Evolutionary conservation across 1,284 basidiomycete species (phyloP), one percentile per base, ranked within the genome.

Genomic region (Cutaneotrichosporon mucoides): DNA sequence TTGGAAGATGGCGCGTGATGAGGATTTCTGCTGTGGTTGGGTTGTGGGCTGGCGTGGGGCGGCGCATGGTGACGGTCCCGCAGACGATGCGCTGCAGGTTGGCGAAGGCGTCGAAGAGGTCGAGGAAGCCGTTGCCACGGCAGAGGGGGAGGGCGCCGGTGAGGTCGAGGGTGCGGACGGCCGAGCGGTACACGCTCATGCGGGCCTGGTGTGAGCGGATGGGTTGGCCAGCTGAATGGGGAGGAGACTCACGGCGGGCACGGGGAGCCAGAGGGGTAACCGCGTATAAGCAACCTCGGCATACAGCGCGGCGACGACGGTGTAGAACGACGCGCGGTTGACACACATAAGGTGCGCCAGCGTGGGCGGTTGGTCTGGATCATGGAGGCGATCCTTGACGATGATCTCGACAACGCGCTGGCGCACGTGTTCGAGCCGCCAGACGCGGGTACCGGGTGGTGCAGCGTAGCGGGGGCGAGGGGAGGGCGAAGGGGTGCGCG

Each of bases 131-230:
- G 46, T 36, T 33, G 5, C 12, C 34, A 33, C 46, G 46, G 13
- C 11, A 48, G 3, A 33, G 33, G 13, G 35, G 33, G 11, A 48
- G 34, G 46, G 11, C 11, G 11, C 46, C 46, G 34, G 11, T 48
- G 11, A 48, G 13, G 34, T 48, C 46, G 46, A 48, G 46, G 2
- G 12, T 48, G 34, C 13, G 46, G 13, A 48, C 46, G 11, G 46
- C 46, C 33, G 46, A 24, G 6, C 46, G 46, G 13, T 48, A 48
- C 33, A 48, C 46, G 46, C 46, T 48, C 46, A 48, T 48, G 34
- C 46, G 46, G 34, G 7, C 13, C 46, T 48, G 34, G 34, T 36
- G 46, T 48, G 38, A 40, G 38, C 38, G 8, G 38, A 12, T 40
- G 38, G 38, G 9, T 40, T 12, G 38, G 12, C 38, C 38, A 8